A percentile compares a stretch with the other conserved stretches of the same genome.
Evolutionary conservation across 1,139 yeast species (phyloP).

Genomic region (Protomyces gravidus): DNA sequence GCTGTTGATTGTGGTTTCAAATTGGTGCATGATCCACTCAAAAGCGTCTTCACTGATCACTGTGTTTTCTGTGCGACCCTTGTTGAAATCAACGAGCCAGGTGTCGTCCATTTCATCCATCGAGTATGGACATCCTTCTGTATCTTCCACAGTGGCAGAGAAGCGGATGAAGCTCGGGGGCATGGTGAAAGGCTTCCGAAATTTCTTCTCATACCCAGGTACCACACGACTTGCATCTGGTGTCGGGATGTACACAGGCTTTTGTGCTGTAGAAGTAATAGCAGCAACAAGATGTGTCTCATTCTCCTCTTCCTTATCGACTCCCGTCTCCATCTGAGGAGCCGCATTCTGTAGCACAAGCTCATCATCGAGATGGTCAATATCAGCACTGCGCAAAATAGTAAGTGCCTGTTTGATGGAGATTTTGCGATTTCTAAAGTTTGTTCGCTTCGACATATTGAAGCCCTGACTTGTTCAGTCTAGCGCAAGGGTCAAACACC

Average conservation of each 20-base stretch:
- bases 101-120: slow-evolving; percentile 86
- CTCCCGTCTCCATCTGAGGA: slow-evolving; percentile 93
- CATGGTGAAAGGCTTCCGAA: slow-evolving; percentile 60
- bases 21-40: slow-evolving; percentile 68
- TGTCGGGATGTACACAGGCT: slow-evolving; percentile 82
- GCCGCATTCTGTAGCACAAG: slow-evolving; percentile 76
- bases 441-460: slow-evolving; percentile 34
- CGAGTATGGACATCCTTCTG: slow-evolving; percentile 77
- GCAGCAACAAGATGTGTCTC: slow-evolving; percentile 77
- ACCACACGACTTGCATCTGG: slow-evolving; percentile 64
- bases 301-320: slow-evolving; percentile 94
- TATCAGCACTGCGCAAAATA: slow-evolving; percentile 69
- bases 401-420: slow-evolving; percentile 85
- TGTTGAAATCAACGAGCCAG: slow-evolving; percentile 51
- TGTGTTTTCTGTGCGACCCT: slow-evolving; percentile 38
- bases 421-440: slow-evolving; percentile 81
- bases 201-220: slow-evolving; percentile 65
- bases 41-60: slow-evolving; percentile 73
- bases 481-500: background rate
- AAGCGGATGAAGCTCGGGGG: slow-evolving; percentile 81
- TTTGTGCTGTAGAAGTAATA: slow-evolving; percentile 60
- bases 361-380: slow-evolving; percentile 69
- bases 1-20: slow-evolving; percentile 69
- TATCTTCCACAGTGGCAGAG: slow-evolving; percentile 93
- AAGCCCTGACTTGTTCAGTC: background rate